Evolutionary conservation across 2,329 filamentous ascomycete genomes (phyloP), one percentile per base, ranked within the genome.

Genomic region (Arthrinium puccinioides): DNA sequence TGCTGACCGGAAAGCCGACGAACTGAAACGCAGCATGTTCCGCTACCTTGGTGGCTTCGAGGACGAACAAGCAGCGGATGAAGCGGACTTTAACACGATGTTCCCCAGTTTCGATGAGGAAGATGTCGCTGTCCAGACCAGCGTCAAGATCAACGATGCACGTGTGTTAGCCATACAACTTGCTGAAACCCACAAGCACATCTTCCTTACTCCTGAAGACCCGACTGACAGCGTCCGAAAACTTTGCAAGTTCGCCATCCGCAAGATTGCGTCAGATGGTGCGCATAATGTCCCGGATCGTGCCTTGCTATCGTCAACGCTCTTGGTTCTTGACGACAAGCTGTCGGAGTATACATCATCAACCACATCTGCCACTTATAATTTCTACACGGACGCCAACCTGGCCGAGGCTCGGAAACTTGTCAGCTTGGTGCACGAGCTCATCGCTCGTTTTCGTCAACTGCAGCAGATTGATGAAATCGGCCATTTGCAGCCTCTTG

Each of bases 371-470:
- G 48, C 61, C 1, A 60, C 66, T 18, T 94, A 90, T 66, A 95
- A 95, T 61, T 96, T 98, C 58, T 98, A 98, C 59, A 81, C 76
- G 0, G 82, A 94, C 51, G 59, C 82, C 3, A 94, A 97, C 50
- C 64, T 90, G 10, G 58, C 66, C 2, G 87, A 97, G 62, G 79
- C 80, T 9, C 80, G 83, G 42, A 84, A 79, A 43, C 70, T 96
- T 4, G 78, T 92, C 19, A 62, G 59, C 1, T 64, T 96, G 8
- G 69, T 87, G 9, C 72, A 80, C 49, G 76, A 78, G 35, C 76
- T 90, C 31, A 80, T 84, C 53, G 56, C 65, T 32, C 79, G 84
- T 13, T 95, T 97, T 63, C 69, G 71, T 15, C 72, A 84, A 43
- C 76, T 98, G 9, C 76, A 81, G 54, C 59, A 61, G 7, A 62